Evolutionary conservation across 352 stramenopile species (phyloP).

Genomic region (Hyaloperonospora arabidopsidis): DNA sequence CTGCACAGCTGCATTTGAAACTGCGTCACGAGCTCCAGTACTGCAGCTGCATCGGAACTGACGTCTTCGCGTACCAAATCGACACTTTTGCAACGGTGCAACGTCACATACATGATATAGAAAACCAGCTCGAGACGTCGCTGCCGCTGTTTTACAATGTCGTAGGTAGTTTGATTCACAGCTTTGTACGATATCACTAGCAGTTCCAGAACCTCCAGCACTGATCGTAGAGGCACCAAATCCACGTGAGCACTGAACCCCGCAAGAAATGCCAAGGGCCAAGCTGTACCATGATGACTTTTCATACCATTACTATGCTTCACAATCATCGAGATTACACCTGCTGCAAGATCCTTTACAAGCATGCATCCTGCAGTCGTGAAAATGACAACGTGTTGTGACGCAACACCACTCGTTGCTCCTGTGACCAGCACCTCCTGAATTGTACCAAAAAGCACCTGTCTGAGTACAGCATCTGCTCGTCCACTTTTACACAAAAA

Average conservation of each 20-base stretch:
- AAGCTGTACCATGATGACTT: not conserved
- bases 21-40: slow-evolving; percentile 15
- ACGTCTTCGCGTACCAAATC: slow-evolving; percentile 19
- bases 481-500: slow-evolving; percentile 47
- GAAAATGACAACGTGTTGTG: slow-evolving; percentile 28
- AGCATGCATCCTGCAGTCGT: slow-evolving; percentile 28
- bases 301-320: slow-evolving; percentile 1
- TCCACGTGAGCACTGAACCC: slow-evolving; percentile 40
- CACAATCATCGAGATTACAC: slow-evolving; percentile 22
- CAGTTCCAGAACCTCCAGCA: slow-evolving; percentile 24
- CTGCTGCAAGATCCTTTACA: slow-evolving; percentile 35
- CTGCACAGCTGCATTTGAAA: slow-evolving; percentile 34
- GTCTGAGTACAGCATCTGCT: slow-evolving; percentile 24
- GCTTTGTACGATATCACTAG: slow-evolving; percentile 25
- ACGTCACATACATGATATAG: slow-evolving; percentile 37
- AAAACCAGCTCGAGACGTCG: slow-evolving; percentile 17
- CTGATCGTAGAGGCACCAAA: slow-evolving; percentile 24
- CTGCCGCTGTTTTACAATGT: slow-evolving; percentile 1
- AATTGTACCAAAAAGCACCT: slow-evolving; percentile 24
- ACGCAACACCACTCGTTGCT: not conserved
- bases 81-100: slow-evolving; percentile 26
- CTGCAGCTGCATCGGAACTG: slow-evolving; percentile 12
- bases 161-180: not conserved
- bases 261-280: slow-evolving; percentile 26
- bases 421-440: not conserved